phyloP scores from a whole-genome alignment of 106 monocot species.

The Allium sativum region DNA sequence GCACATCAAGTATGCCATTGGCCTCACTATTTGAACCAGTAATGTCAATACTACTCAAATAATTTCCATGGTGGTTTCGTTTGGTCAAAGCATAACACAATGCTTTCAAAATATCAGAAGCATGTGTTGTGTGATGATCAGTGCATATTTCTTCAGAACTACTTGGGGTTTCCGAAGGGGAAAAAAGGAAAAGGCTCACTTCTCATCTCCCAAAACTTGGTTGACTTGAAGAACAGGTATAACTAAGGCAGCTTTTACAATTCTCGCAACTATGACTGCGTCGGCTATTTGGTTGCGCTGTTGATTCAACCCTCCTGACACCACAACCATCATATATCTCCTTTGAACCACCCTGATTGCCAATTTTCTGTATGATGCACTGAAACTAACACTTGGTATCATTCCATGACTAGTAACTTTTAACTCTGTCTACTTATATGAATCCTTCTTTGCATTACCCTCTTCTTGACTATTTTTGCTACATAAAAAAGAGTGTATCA shows the following conservation, averaged over 20 bases:
- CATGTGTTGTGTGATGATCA: too few relatives aligned
- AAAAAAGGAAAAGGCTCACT: conserved; percentile 16
- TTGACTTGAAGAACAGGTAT: too few relatives aligned
- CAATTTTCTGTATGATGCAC: conserved; percentile 10
- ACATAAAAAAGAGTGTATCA: too few relatives aligned
- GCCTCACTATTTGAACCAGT: neutral
- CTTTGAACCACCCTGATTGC: neutral
- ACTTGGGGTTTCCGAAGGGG: neutral
- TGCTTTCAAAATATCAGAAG: neutral
- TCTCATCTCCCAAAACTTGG: conserved; percentile 54
- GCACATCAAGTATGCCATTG: neutral
- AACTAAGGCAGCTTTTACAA: conserved; percentile 23
- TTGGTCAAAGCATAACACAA: neutral
- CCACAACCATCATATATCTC: conserved; percentile 39
- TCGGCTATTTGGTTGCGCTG: conserved; percentile 48
- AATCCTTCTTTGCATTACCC: too few relatives aligned
- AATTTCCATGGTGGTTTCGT: too few relatives aligned
- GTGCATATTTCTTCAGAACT: too few relatives aligned
- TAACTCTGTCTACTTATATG: too few relatives aligned
- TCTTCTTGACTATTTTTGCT: too few relatives aligned
- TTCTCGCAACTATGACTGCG: conserved; percentile 39
- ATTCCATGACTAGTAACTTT: neutral
- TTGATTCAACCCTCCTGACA: conserved; percentile 49
- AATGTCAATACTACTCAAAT: too few relatives aligned
- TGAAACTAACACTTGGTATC: conserved; percentile 28